A percentile compares a stretch with the other conserved stretches of the same genome.
Conservation (phyloP, 352 stramenopile genomes). For the Globisporangium echinulatum region DNA sequence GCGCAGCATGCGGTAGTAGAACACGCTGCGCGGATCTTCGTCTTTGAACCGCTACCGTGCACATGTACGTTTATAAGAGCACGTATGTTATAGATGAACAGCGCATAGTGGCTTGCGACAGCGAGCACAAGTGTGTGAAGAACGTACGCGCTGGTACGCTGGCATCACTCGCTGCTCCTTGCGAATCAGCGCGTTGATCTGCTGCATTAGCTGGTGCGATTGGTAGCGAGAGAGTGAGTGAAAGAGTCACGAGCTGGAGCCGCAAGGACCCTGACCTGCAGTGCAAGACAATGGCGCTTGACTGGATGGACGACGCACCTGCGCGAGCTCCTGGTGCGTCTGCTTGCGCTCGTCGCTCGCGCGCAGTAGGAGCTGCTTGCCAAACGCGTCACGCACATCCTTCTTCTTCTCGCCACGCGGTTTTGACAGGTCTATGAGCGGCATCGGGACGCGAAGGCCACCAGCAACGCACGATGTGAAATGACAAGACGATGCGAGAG, state of each 20-base stretch:
- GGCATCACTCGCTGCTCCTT: conserved; percentile 51
- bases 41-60: conserved; percentile 40
- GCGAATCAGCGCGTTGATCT: conserved; percentile 56
- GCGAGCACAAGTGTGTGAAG: conserved; percentile 1
- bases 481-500: no score
- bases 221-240: background rate
- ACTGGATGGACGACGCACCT: conserved; percentile 16
- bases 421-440: conserved; percentile 5
- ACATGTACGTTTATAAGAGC: background rate
- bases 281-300: background rate
- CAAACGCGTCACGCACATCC: conserved; percentile 30
- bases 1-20: conserved; percentile 76
- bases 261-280: background rate
- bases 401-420: conserved; percentile 26
- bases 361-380: conserved; percentile 33
- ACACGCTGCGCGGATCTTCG: conserved; percentile 60
- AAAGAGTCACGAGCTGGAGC: background rate
- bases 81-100: background rate
- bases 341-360: conserved; percentile 26
- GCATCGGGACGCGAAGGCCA: background rate
- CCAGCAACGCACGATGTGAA: background rate
- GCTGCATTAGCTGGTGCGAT: conserved; percentile 44
- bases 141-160: conserved; percentile 40
- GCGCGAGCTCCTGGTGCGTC: conserved; percentile 30
- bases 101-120: background rate